phyloP scores from a whole-genome alignment of 179 eudicot genomes.

The Gypsophila paniculata region DNA sequence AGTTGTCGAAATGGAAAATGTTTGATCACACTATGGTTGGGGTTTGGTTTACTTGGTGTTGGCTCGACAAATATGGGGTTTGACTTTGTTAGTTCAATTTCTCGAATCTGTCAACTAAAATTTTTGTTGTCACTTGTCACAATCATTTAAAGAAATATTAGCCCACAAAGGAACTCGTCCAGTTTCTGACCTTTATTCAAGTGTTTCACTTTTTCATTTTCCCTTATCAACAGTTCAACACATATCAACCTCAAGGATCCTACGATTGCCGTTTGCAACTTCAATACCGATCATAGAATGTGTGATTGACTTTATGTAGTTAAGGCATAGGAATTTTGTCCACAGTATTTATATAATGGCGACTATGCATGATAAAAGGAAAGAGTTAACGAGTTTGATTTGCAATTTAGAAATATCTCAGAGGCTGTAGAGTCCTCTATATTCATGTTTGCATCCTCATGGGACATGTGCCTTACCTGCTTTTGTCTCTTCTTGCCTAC shows the following conservation, averaged over 20 bases:
- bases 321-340: not conserved
- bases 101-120: not conserved
- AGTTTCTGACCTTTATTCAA: not conserved
- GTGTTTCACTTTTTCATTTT: not conserved
- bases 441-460: not conserved
- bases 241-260: conserved; percentile 1
- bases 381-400: not conserved
- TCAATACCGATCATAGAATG: not conserved
- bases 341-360: not conserved
- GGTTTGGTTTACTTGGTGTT: not conserved
- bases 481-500: not conserved
- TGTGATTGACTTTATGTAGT: not conserved
- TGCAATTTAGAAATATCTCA: not conserved
- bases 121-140: not conserved
- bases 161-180: not conserved
- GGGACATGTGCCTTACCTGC: not conserved
- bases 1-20: not conserved
- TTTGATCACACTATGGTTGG: no score
- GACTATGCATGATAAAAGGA: conserved; percentile 6
- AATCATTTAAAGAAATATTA: not conserved
- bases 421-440: not conserved
- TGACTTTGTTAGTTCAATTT: not conserved
- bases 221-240: no score
- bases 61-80: not conserved
- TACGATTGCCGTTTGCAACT: not conserved